Percentiles rank a stretch among this genome's conserved stretches.
Evolutionary conservation across 768 basidiomycete genomes (phyloP).

Genomic region (Pleurotus salmoneostramineus): DNA sequence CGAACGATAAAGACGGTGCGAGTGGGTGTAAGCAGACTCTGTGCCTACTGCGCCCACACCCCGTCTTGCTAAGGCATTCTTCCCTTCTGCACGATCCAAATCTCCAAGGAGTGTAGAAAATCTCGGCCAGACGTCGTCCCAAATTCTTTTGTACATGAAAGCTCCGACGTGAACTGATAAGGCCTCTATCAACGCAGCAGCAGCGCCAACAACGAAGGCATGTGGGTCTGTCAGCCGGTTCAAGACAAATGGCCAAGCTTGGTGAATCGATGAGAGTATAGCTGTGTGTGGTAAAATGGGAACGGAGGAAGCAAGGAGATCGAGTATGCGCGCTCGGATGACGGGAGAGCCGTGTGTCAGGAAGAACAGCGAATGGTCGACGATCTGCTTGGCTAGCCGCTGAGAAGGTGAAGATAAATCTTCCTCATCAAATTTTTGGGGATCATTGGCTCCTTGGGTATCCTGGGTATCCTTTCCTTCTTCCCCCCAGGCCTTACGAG

Average conservation of each 20-base stretch:
- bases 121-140: conserved; percentile 93
- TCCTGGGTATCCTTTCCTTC: conserved; percentile 18
- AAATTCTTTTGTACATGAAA: conserved; percentile 82
- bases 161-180: conserved; percentile 69
- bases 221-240: conserved; percentile 75
- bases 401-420: conserved; percentile 65
- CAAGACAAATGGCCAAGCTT: conserved; percentile 92
- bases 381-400: conserved; percentile 76
- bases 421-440: conserved; percentile 36
- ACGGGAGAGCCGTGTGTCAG: conserved; percentile 85
- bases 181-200: conserved; percentile 68
- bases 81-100: conserved; percentile 60
- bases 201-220: conserved; percentile 75
- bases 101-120: conserved; percentile 58
- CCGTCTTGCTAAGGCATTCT: conserved; percentile 63
- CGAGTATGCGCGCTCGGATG: conserved; percentile 81
- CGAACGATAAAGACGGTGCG: conserved; percentile 77
- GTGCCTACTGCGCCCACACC: conserved; percentile 49
- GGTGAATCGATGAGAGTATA: conserved; percentile 81
- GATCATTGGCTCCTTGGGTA: conserved; percentile 16
- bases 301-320: conserved; percentile 69
- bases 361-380: conserved; percentile 84
- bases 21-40: conserved; percentile 74
- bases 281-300: conserved; percentile 69
- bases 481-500: conserved; percentile 54